A percentile compares a stretch with the other conserved stretches of the same genome.
Conservation (phyloP, 441 rosid species). For the Gossypium laxum region DNA sequence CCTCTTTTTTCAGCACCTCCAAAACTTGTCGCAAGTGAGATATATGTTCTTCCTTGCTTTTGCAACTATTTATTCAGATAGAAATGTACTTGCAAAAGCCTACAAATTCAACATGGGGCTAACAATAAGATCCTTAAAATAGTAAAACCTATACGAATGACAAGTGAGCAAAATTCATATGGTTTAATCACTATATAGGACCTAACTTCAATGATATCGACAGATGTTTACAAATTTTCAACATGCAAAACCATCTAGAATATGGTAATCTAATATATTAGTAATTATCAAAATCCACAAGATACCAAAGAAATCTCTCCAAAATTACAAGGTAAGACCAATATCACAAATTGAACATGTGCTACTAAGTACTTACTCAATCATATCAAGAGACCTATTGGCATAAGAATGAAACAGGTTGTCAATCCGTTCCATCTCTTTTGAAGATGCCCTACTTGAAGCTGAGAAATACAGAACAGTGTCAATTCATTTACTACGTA, state of each 20-base stretch:
- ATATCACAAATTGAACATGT: background rate
- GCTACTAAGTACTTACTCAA: constrained; percentile 57
- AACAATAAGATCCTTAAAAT: background rate
- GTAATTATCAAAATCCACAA: background rate
- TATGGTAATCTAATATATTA: too few species aligned
- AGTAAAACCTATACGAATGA: background rate
- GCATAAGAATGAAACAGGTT: constrained; percentile 60
- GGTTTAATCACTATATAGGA: background rate
- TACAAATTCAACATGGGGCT: background rate
- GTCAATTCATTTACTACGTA: background rate
- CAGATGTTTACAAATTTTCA: background rate
- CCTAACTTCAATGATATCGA: background rate
- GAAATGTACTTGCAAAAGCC: background rate
- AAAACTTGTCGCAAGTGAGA: background rate
- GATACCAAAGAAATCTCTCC: background rate
- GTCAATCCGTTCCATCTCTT: constrained; percentile 89
- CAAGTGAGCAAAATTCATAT: background rate
- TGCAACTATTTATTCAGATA: background rate
- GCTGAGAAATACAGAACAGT: constrained; percentile 31
- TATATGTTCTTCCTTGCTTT: background rate
- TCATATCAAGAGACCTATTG: constrained; percentile 57
- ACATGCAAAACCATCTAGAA: background rate
- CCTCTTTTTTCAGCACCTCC: background rate
- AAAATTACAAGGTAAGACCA: background rate
- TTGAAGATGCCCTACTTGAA: constrained; percentile 71